Base-by-base conservation (phyloP, 495 filamentous ascomycete genomes). In the Aspergillus taichungensis region DNA sequence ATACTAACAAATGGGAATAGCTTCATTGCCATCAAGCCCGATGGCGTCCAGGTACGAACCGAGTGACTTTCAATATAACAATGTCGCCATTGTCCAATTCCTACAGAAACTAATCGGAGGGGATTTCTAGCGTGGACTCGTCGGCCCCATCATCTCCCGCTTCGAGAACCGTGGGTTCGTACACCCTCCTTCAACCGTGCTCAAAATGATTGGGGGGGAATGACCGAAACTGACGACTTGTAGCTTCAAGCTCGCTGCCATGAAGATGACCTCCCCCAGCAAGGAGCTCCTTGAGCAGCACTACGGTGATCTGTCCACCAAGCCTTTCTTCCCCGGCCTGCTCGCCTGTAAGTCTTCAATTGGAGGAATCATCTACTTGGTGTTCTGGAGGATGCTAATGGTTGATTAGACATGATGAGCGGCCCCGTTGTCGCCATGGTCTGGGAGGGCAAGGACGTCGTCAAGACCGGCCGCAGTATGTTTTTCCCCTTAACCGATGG, bases 21-120 rank as follows among this genome's bases (percentile, higher is more conserved):
- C 72, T 96, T 96, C 84, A 95, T 96, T 79, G 90, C 90, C 62
- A 84, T 96, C 81, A 96, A 96, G 87, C 90, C 90, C 61, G 90
- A 96, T 74, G 92, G 92, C 70, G 92, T 98, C 76, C 92, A 96
- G 82, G 89, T 94, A 83, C 55, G 76, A 52, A 43, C 43, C 33
- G 45, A 42, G 33, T 33, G 24, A 11, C 39, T 27, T 37, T 34
- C 34, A 29, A 24, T 24, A 24, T 24, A 24, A 4, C 18, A 24
- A 24, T 24, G 18, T 24, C 18, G 18, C 18, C 18, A 24, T 24
- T 24, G 18, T 24, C 14, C 28, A 46, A 52, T 54, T 55, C 49
- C 44, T 35, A 32, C 12, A 24, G 13, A 42, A 46, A 54, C 61
- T 62, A 37, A 67, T 51, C 14, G 13, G 38, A 33, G 38, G 37